Evolutionary conservation across 148 eudicot genomes (phyloP).

Genomic region (Oxyria digyna): DNA sequence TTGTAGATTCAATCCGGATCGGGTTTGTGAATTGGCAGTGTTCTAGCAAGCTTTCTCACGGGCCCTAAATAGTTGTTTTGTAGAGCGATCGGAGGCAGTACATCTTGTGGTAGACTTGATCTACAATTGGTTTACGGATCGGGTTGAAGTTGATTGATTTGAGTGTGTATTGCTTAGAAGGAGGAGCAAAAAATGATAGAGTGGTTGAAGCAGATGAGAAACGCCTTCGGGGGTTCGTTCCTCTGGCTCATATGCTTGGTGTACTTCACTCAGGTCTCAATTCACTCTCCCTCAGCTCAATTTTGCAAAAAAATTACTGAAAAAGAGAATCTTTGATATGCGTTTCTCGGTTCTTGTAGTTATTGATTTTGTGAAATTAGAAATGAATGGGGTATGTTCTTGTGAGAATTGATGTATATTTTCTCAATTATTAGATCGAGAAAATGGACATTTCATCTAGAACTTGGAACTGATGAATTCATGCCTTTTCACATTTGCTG

Average conservation of each 20-base stretch:
- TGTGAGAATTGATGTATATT: not conserved
- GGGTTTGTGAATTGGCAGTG: not conserved
- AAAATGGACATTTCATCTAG: not conserved
- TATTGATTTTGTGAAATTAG: not conserved
- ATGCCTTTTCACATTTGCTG: not conserved
- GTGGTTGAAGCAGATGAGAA: slow-evolving; percentile 50
- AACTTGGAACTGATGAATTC: not conserved
- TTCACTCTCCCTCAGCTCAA: slow-evolving; percentile 1
- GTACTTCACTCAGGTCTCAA: slow-evolving; percentile 82
- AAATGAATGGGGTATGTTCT: no score
- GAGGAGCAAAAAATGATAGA: slow-evolving; percentile 31
- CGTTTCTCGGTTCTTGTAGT: not conserved
- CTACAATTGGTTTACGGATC: not conserved
- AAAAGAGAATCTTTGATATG: not conserved
- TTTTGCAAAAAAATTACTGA: not conserved
- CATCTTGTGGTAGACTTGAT: not conserved
- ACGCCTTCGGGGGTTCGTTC: slow-evolving; percentile 75
- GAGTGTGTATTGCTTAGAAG: not conserved
- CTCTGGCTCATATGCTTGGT: slow-evolving; percentile 89
- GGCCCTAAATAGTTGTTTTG: not conserved
- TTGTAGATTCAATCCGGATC: not conserved
- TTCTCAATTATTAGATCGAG: not conserved
- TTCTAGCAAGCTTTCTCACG: not conserved
- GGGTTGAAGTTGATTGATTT: not conserved
- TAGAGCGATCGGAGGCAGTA: not conserved